Percentiles rank a stretch among this genome's conserved stretches.
phyloP scores from a whole-genome alignment of 73 alveolate species.

The Durusdinium trenchii region DNA sequence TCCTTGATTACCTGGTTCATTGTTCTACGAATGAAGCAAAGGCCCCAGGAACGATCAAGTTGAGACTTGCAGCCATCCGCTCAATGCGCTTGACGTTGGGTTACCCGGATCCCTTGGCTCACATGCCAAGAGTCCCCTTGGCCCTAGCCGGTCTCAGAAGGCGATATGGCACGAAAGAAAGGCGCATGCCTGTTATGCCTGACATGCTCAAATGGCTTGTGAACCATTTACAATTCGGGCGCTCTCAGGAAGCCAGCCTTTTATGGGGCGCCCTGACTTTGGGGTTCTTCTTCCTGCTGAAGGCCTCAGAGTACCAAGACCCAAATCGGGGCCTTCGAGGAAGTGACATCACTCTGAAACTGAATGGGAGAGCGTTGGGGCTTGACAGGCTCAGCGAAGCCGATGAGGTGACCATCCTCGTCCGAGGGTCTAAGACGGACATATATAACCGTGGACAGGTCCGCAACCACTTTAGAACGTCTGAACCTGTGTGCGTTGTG shows the following conservation, averaged over 20 bases:
- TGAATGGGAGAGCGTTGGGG: background rate
- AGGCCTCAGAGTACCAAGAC: conserved; percentile 23
- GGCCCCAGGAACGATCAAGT: background rate
- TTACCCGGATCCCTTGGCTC: background rate
- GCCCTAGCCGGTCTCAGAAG: background rate
- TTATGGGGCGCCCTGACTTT: background rate
- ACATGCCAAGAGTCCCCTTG: background rate
- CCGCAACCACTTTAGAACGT: conserved; percentile 1
- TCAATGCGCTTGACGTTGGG: background rate
- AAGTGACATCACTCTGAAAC: background rate
- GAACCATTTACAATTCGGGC: background rate
- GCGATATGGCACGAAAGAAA: conserved; percentile 9
- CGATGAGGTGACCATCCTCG: background rate
- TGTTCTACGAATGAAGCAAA: background rate
- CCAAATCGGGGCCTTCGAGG: background rate
- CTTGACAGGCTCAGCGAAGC: background rate
- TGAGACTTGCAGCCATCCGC: background rate
- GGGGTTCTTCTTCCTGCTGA: conserved; percentile 19
- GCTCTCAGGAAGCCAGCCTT: background rate
- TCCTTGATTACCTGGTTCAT: background rate
- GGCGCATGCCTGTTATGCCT: conserved; percentile 2
- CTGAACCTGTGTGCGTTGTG: background rate
- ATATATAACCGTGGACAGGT: background rate
- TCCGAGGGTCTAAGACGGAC: conserved; percentile 42
- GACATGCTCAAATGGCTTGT: background rate